Percentiles rank a stretch among this genome's conserved stretches.
Conservation (phyloP, 2,329 filamentous ascomycete genomes). For the Ophiostoma quercus region DNA sequence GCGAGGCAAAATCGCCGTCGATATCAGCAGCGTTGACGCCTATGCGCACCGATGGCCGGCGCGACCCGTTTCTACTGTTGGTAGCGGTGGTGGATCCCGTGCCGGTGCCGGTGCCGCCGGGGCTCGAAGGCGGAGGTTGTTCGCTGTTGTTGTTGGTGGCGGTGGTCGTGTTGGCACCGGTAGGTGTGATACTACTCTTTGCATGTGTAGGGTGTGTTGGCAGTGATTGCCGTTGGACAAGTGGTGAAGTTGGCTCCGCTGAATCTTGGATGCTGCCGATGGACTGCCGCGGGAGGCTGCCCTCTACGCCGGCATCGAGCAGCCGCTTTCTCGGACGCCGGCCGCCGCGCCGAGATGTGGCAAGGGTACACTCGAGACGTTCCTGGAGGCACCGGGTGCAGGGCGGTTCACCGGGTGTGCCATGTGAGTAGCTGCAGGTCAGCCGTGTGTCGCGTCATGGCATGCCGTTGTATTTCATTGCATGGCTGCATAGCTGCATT, state of each 20-base stretch:
- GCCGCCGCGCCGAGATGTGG: conserved; percentile 39
- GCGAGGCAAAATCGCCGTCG: conserved; percentile 39
- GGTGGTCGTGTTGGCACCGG: not conserved
- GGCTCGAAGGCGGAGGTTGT: not conserved
- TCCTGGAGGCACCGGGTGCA: conserved; percentile 39
- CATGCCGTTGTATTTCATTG: not conserved
- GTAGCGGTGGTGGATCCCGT: not conserved
- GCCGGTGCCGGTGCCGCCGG: conserved; percentile 2
- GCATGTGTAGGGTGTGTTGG: not conserved
- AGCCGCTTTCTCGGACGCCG: conserved; percentile 30
- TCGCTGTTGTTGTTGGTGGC: not conserved
- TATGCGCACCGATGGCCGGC: conserved; percentile 15
- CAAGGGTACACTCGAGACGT: conserved; percentile 38
- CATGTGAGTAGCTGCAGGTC: conserved; percentile 30
- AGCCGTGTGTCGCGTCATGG: not conserved
- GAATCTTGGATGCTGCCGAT: not conserved
- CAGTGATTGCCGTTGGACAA: not conserved
- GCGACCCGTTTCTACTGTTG: not conserved
- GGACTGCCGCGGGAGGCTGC: not conserved
- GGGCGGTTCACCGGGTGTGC: conserved; percentile 32
- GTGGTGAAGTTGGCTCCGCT: not conserved
- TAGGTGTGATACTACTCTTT: not conserved
- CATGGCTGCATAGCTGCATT: not conserved
- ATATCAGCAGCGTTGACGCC: conserved; percentile 28
- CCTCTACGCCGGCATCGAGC: not conserved